Conservation (phyloP, 1,284 basidiomycete genomes). For the Ganoderma multipileum region DNA sequence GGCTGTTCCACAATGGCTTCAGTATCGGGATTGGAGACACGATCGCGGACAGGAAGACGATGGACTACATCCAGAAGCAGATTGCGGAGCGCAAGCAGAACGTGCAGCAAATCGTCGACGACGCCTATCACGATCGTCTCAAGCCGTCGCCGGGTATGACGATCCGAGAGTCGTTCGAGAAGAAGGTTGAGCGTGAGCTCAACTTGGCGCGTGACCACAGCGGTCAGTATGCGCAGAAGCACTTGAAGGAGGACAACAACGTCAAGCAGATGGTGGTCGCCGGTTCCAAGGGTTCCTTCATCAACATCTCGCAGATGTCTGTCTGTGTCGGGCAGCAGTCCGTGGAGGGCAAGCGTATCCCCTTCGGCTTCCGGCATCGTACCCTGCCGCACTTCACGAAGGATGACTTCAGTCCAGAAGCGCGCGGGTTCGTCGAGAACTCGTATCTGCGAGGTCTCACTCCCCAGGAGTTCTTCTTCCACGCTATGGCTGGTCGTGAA, state of each 20-base stretch:
- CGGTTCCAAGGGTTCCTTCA: constrained; percentile 98
- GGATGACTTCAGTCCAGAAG: constrained; percentile 98
- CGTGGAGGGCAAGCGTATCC: constrained; percentile 98
- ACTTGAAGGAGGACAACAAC: constrained; percentile 98
- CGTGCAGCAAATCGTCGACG: constrained; percentile 75
- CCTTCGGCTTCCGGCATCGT: constrained; percentile 97
- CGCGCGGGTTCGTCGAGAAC: constrained; percentile 99
- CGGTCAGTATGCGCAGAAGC: constrained; percentile 95
- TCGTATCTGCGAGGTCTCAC: constrained; percentile 98
- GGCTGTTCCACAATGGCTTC: constrained; percentile 99
- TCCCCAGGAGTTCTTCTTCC: constrained; percentile 99
- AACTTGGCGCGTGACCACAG: constrained; percentile 96
- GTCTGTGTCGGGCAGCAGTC: constrained; percentile 99
- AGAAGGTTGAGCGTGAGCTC: constrained; percentile 88
- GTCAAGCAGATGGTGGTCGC: constrained; percentile 99
- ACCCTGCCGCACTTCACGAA: constrained; percentile 98
- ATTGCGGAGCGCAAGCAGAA: constrained; percentile 85
- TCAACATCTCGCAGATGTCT: constrained; percentile 99
- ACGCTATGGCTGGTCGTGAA: constrained; percentile 99
- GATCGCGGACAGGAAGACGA: constrained; percentile 91
- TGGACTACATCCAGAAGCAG: constrained; percentile 85
- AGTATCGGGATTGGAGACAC: constrained; percentile 99
- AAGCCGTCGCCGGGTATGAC: constrained; percentile 97
- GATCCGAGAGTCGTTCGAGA: constrained; percentile 98
- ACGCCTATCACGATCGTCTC: constrained; percentile 84